These are phyloP conservation scores for Heliocybe sulcata DNA, from an alignment of 1,284 basidiomycete species.

Conservation along the genomic window DNA sequence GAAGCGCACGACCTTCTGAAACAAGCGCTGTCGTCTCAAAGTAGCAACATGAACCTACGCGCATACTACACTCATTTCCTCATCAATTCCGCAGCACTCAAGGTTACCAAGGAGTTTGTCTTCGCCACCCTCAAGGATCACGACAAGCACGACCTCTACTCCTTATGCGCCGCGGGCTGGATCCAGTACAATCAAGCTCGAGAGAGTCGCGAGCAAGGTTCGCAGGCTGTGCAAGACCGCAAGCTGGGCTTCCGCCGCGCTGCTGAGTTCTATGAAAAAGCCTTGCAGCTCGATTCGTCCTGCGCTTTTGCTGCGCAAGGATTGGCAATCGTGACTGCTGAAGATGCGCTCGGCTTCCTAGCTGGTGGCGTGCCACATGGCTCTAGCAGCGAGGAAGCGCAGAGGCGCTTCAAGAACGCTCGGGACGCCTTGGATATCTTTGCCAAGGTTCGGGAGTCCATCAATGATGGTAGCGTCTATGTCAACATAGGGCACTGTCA, in stretches of 20 bases:
- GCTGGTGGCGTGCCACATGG: slow-evolving; percentile 39
- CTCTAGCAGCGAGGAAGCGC: slow-evolving; percentile 53
- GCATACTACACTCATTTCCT: slow-evolving; percentile 88
- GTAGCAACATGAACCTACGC: slow-evolving; percentile 69
- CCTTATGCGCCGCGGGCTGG: slow-evolving; percentile 83
- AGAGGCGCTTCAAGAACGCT: slow-evolving; percentile 60
- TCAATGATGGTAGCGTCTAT: slow-evolving; percentile 83
- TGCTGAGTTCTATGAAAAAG: slow-evolving; percentile 89
- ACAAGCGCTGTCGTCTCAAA: slow-evolving; percentile 72
- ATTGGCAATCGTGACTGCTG: slow-evolving; percentile 85
- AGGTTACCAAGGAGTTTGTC: slow-evolving; percentile 80
- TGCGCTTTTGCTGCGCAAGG: slow-evolving; percentile 92
- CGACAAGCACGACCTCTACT: slow-evolving; percentile 84
- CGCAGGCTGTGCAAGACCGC: slow-evolving; percentile 64
- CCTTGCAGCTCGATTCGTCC: slow-evolving; percentile 70
- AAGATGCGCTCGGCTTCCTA: slow-evolving; percentile 72
- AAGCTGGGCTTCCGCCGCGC: slow-evolving; percentile 72
- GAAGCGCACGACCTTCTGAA: slow-evolving; percentile 86
- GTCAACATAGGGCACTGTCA: slow-evolving; percentile 95
- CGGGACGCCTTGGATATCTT: slow-evolving; percentile 84
- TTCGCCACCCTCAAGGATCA: slow-evolving; percentile 77
- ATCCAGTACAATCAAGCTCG: slow-evolving; percentile 80
- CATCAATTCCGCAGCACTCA: slow-evolving; percentile 62
- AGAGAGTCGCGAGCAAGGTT: slow-evolving; percentile 57
- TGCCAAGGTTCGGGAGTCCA: slow-evolving; percentile 80